phyloP scores from a whole-genome alignment of 768 basidiomycete species.

The Phlegmacium glaucopus region DNA sequence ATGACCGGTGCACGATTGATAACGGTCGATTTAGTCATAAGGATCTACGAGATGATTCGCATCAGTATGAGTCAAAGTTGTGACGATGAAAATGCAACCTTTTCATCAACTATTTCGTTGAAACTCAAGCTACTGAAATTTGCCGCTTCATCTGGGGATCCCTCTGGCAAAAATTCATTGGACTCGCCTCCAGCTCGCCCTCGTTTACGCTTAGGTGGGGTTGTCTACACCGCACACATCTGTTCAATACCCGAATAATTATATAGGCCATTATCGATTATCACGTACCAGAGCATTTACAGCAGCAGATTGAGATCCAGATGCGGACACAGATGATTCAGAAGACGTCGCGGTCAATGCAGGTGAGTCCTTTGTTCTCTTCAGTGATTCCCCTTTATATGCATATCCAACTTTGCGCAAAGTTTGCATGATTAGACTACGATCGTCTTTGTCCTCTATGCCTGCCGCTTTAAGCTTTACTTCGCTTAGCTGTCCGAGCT shows the following conservation, averaged over 20 bases:
- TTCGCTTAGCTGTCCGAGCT: slow-evolving; percentile 57
- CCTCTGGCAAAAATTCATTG: slow-evolving; percentile 59
- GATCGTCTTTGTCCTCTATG: slow-evolving; percentile 59
- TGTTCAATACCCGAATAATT: slow-evolving; percentile 2
- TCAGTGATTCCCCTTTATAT: slow-evolving; percentile 19
- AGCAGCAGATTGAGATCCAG: slow-evolving; percentile 14
- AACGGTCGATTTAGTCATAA: slow-evolving; percentile 58
- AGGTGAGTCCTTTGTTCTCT: slow-evolving; percentile 7
- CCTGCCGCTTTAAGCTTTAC: slow-evolving; percentile 55
- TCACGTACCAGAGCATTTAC: slow-evolving; percentile 28
- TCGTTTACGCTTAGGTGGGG: slow-evolving; percentile 51
- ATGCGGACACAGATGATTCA: slow-evolving; percentile 15
- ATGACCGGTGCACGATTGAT: slow-evolving; percentile 93
- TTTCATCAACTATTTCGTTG: slow-evolving; percentile 68
- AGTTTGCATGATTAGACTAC: slow-evolving; percentile 57
- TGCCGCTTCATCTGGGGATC: slow-evolving; percentile 46
- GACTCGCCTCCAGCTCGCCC: slow-evolving; percentile 39
- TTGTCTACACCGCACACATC: too few relatives aligned
- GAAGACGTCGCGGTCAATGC: background rate
- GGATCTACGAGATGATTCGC: slow-evolving; percentile 29
- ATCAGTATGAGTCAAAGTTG: background rate
- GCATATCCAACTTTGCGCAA: slow-evolving; percentile 64
- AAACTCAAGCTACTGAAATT: slow-evolving; percentile 61
- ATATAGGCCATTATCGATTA: background rate
- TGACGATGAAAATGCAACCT: slow-evolving; percentile 35